Conservation (phyloP, 108 stramenopile genomes). For the Cyclotella baltica region DNA sequence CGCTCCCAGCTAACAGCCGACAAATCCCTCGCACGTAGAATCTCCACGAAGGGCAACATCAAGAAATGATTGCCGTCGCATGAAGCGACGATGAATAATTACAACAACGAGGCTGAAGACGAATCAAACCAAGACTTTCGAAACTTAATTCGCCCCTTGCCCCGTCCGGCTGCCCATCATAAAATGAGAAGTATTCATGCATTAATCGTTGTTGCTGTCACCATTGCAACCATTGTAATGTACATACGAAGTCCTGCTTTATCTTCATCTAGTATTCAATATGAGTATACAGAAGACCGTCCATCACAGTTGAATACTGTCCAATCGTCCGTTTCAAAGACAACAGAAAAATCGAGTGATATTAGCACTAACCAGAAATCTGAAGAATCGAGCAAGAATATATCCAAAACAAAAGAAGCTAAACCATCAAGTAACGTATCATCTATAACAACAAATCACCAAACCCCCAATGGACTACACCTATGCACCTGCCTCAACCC, state of each 20-base stretch:
- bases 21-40: no score
- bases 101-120: background rate
- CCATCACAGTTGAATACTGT: background rate
- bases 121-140: background rate
- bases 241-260: background rate
- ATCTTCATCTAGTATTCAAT: background rate
- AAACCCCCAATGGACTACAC: constrained; percentile 24
- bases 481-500: constrained; percentile 40
- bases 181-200: background rate
- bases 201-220: background rate
- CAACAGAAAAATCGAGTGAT: background rate
- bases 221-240: background rate
- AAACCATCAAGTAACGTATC: background rate
- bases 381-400: no score
- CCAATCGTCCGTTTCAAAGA: background rate
- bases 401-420: no score
- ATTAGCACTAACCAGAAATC: background rate
- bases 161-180: no score
- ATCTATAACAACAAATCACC: background rate
- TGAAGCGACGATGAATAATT: no score
- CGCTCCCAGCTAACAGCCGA: no score
- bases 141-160: no score
- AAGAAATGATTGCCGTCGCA: no score
- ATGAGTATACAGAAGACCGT: background rate
- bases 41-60: no score